Percentiles rank a stretch among this genome's conserved stretches.
These are phyloP conservation scores for Coemansia sp. DNA, from an alignment of 192 early-diverging fungal species.

Conservation along the genomic window DNA sequence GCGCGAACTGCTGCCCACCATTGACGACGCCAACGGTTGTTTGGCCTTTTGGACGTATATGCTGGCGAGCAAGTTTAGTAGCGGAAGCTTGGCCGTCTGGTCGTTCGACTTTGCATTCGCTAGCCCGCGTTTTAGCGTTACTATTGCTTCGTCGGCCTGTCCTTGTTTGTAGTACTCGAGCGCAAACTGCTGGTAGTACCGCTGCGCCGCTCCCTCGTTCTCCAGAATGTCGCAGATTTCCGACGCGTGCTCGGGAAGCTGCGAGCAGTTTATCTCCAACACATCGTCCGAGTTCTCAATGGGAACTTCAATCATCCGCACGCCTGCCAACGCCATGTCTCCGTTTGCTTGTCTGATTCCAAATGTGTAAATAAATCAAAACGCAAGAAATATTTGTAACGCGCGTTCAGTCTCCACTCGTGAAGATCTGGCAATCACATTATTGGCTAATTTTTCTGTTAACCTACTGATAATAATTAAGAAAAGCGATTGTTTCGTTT, in stretches of 20 bases:
- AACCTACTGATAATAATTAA: conserved; percentile 2
- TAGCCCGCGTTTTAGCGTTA: conserved; percentile 59
- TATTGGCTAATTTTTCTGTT: too few relatives aligned
- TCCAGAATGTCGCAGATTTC: conserved; percentile 72
- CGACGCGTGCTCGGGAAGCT: conserved; percentile 57
- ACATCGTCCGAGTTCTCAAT: conserved; percentile 66
- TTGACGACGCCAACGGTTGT: background rate
- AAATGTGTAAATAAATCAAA: too few relatives aligned
- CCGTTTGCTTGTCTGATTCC: background rate
- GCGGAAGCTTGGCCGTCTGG: conserved; percentile 59
- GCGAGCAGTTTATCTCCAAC: conserved; percentile 67
- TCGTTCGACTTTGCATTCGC: conserved; percentile 39
- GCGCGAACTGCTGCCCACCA: conserved; percentile 31
- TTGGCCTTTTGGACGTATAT: conserved; percentile 73
- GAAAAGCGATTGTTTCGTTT: too few relatives aligned
- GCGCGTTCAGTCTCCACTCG: too few relatives aligned
- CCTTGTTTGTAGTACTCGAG: conserved; percentile 73
- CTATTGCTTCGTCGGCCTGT: conserved; percentile 59
- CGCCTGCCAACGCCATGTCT: conserved; percentile 7
- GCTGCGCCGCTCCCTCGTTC: conserved; percentile 61
- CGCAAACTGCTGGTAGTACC: conserved; percentile 72
- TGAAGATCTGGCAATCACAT: too few relatives aligned
- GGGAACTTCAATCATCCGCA: conserved; percentile 60
- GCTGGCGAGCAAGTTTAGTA: conserved; percentile 73
- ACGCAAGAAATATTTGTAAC: too few relatives aligned